phyloP scores from a whole-genome alignment of 2,329 filamentous ascomycete genomes.

The Calonectria multiphialidica region DNA sequence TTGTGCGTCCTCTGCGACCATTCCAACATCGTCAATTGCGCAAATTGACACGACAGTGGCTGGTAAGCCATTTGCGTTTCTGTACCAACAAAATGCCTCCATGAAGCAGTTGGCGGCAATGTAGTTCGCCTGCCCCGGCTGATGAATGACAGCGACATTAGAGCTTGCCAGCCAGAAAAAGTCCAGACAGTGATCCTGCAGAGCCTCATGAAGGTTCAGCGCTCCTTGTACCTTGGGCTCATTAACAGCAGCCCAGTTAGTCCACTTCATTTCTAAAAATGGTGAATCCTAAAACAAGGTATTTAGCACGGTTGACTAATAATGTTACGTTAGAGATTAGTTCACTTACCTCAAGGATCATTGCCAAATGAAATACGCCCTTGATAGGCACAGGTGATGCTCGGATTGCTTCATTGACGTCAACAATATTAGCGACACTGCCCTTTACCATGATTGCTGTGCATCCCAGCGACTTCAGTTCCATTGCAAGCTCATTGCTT shows the following conservation, averaged over 20 bases:
- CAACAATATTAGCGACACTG: conserved; percentile 18
- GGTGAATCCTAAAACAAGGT: neutral
- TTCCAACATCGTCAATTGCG: neutral
- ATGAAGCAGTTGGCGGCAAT: conserved; percentile 17
- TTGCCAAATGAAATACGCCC: conserved; percentile 45
- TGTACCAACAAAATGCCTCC: neutral
- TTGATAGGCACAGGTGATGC: conserved; percentile 26
- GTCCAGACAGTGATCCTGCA: conserved; percentile 39
- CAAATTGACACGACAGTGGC: neutral
- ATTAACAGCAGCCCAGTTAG: conserved; percentile 37
- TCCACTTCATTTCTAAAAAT: neutral
- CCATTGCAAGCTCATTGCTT: conserved; percentile 17
- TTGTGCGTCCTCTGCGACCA: neutral
- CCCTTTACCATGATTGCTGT: neutral
- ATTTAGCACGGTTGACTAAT: neutral
- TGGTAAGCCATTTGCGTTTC: neutral
- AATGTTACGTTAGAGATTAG: neutral
- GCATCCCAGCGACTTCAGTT: conserved; percentile 32
- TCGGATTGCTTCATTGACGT: conserved; percentile 24
- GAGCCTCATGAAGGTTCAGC: conserved; percentile 43
- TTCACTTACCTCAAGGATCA: conserved; percentile 26
- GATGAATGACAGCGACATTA: neutral
- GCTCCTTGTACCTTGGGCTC: conserved; percentile 50
- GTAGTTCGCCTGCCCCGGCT: conserved; percentile 28
- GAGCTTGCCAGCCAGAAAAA: conserved; percentile 48